Percentiles rank a stretch among this genome's conserved stretches.
Evolutionary conservation across 2,329 filamentous ascomycete genomes (phyloP).

Genomic region (Aspergillus sclerotialis): DNA sequence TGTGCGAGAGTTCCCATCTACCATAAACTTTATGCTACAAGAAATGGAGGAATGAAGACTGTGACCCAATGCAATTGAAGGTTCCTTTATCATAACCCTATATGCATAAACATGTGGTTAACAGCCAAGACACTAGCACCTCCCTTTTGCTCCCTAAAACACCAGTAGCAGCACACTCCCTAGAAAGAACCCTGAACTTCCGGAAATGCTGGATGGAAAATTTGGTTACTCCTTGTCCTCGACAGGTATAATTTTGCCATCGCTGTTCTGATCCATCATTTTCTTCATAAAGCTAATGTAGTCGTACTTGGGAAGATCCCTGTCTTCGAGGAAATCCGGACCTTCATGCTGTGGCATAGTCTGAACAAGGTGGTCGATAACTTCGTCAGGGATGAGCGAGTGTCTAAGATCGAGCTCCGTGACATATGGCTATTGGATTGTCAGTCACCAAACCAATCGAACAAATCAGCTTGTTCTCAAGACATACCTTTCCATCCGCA

Average conservation of each 20-base stretch:
- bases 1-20: too few species aligned
- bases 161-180: slow-evolving; percentile 14
- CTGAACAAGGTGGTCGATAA: slow-evolving; percentile 84
- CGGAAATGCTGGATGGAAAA: slow-evolving; percentile 9
- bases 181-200: slow-evolving; percentile 13
- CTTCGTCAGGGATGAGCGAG: slow-evolving; percentile 89
- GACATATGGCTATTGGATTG: slow-evolving; percentile 64
- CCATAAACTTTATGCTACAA: too few species aligned
- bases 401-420: slow-evolving; percentile 96
- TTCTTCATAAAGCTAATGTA: slow-evolving; percentile 97
- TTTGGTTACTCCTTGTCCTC: slow-evolving; percentile 13
- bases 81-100: slow-evolving; percentile 11
- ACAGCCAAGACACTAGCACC: slow-evolving; percentile 10
- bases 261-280: slow-evolving; percentile 50
- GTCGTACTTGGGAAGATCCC: slow-evolving; percentile 81
- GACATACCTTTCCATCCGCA: slow-evolving; percentile 76
- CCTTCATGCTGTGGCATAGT: slow-evolving; percentile 81
- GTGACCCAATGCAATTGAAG: slow-evolving; percentile 10
- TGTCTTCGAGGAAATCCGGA: slow-evolving; percentile 77
- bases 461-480: not conserved
- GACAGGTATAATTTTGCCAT: slow-evolving; percentile 16
- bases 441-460: slow-evolving; percentile 5
- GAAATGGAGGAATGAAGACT: not conserved
- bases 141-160: slow-evolving; percentile 17
- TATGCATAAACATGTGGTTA: slow-evolving; percentile 21